phyloP scores from a whole-genome alignment of 495 filamentous ascomycete species.

The Podospora didyma region DNA sequence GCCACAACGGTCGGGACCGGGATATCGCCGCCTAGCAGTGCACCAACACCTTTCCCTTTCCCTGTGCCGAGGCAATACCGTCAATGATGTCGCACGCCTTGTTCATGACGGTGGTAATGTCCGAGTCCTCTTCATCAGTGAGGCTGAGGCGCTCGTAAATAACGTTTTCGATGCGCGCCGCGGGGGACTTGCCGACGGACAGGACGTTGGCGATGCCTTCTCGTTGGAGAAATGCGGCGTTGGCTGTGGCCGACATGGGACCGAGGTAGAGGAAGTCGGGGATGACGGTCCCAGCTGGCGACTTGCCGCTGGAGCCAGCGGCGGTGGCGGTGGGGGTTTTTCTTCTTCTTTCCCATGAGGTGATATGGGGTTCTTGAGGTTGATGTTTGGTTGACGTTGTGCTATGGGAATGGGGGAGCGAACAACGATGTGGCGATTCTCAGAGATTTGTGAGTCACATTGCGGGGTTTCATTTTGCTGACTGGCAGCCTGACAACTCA shows the following conservation, averaged over 20 bases:
- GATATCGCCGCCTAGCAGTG: conserved; percentile 11
- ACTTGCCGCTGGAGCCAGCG: too few relatives aligned
- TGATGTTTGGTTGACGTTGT: too few relatives aligned
- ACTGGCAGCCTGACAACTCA: too few relatives aligned
- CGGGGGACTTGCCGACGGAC: conserved; percentile 7
- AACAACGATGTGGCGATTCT: too few relatives aligned
- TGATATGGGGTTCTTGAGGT: too few relatives aligned
- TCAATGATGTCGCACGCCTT: conserved; percentile 7
- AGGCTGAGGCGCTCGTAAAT: conserved; percentile 4
- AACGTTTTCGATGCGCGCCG: background rate
- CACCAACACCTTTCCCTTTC: conserved; percentile 4
- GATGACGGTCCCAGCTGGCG: background rate
- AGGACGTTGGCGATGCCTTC: conserved; percentile 7
- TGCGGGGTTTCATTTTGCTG: too few relatives aligned
- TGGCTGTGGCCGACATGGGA: conserved; percentile 7
- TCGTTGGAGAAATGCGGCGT: conserved; percentile 3
- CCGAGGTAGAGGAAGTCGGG: conserved; percentile 11
- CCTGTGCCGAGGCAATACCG: background rate
- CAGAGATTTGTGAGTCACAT: too few relatives aligned
- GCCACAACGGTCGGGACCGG: conserved; percentile 7
- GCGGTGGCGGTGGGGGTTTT: too few relatives aligned
- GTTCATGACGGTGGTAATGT: background rate
- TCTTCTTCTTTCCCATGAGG: too few relatives aligned
- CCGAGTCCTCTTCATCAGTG: conserved; percentile 3
- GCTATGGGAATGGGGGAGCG: too few relatives aligned